Evolutionary conservation across 352 stramenopile genomes (phyloP), one percentile per base, ranked within the genome.

Genomic region (Thraustochytrium sp.): DNA sequence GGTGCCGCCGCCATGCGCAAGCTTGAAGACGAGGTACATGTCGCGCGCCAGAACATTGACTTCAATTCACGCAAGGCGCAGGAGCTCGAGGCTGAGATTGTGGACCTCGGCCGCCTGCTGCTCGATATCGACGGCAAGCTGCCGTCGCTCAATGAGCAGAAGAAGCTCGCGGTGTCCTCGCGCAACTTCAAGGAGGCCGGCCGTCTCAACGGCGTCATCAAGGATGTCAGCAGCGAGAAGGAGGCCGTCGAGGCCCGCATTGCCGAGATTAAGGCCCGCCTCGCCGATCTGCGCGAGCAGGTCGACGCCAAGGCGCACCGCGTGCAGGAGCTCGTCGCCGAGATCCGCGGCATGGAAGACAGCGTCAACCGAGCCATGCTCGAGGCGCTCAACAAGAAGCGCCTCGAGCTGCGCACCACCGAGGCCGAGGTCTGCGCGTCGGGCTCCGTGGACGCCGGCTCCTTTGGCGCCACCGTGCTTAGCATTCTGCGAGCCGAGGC

Each of bases 111-210:
- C 16, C 46, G 23, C 4, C 48, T 21, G 26, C 5, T 65, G 13
- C 63, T 80, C 11, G 68, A 80, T 18, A 80, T 64, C 23, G 53
- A 80, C n/a, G 46, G 48, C 37, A 80, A 80, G 51, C 51, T 80
- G n/a, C 68, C 68, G 11, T 13, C 44, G 4, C 53, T 80, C 3
- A 80, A 80, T 26, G 68, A 80, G 31, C 68, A 80, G 38, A 80
- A 80, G 68, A 63, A 51, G 23, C 68, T 80, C 21, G 68, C 68
- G 37, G 68, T 80, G 1, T 80, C 68, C 21, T 55, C 68, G 37
- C 68, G 68, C 49, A 80, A 80, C 31, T 80, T 80, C 68, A 80
- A 80, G 53, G 68, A 80, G 34, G 68, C 68, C 16, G 68, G 68
- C 38, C 42, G 46, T 8, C 31, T 80, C 5, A 51, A 46, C 51